Evolutionary conservation across 1,284 basidiomycete genomes (phyloP).

Genomic region (Cryptococcus sp.): DNA sequence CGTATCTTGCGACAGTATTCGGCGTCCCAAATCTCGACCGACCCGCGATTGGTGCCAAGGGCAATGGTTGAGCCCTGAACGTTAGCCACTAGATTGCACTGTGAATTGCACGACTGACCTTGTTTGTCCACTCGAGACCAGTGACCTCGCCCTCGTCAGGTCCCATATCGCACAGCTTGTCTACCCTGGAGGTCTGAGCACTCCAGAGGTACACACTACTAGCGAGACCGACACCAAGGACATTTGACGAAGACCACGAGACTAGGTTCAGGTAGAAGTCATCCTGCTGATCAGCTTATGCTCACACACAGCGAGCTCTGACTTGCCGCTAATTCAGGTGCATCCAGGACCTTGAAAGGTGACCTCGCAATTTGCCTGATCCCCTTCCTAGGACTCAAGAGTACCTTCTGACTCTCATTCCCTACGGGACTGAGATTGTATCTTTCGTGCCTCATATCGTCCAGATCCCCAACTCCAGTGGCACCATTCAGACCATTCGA

Average conservation of each 20-base stretch:
- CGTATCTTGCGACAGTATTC: constrained; percentile 69
- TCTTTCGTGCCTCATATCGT: constrained; percentile 66
- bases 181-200: constrained; percentile 85
- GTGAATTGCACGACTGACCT: constrained; percentile 51
- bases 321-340: constrained; percentile 75
- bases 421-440: constrained; percentile 90
- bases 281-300: constrained; percentile 52
- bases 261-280: constrained; percentile 98
- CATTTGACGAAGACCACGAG: constrained; percentile 93
- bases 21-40: constrained; percentile 94
- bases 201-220: constrained; percentile 95
- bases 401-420: constrained; percentile 72
- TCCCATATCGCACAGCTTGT: constrained; percentile 80
- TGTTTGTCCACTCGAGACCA: constrained; percentile 87
- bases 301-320: too few species aligned
- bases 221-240: constrained; percentile 88
- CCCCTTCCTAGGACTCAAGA: constrained; percentile 76
- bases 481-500: constrained; percentile 16
- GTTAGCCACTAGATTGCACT: constrained; percentile 1
- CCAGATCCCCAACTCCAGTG: constrained; percentile 30
- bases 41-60: constrained; percentile 82
- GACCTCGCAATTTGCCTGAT: constrained; percentile 86
- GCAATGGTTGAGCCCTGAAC: constrained; percentile 77
- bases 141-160: constrained; percentile 61
- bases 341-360: constrained; percentile 95